Conservation (phyloP, 2,329 filamentous ascomycete genomes). For the Alternaria angustiovoidea region DNA sequence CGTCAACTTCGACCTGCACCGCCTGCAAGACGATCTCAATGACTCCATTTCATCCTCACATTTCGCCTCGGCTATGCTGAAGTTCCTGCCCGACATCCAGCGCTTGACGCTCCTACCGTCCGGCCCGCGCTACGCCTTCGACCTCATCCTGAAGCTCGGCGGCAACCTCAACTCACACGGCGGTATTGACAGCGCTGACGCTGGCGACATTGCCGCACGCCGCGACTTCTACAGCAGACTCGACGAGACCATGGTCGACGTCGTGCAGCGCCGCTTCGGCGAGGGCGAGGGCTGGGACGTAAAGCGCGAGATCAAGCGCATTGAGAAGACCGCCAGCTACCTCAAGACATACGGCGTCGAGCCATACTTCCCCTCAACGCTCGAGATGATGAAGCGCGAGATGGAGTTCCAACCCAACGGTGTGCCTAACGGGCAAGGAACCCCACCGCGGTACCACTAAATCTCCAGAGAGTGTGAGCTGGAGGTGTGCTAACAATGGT, state of each 20-base stretch:
- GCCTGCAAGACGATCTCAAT: conserved; percentile 64
- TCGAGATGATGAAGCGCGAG: conserved; percentile 59
- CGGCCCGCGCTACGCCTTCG: conserved; percentile 61
- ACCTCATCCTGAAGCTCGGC: conserved; percentile 63
- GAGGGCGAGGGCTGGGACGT: conserved; percentile 63
- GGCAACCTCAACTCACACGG: conserved; percentile 65
- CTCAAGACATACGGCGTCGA: conserved; percentile 62
- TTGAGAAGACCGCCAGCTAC: conserved; percentile 64
- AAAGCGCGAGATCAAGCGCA: conserved; percentile 61
- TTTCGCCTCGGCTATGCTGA: conserved; percentile 63
- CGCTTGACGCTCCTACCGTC: conserved; percentile 59
- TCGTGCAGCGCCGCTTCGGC: conserved; percentile 60
- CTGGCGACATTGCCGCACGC: conserved; percentile 58
- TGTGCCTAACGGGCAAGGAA: conserved; percentile 38
- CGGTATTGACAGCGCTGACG: conserved; percentile 59
- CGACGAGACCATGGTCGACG: conserved; percentile 61
- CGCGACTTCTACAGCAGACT: conserved; percentile 60
- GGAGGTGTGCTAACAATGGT: conserved; percentile 20
- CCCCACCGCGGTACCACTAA: conserved; percentile 50
- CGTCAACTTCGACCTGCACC: conserved; percentile 65
- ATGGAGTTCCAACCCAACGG: conserved; percentile 45
- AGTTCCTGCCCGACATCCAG: conserved; percentile 63
- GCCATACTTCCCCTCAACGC: conserved; percentile 61
- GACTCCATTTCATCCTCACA: conserved; percentile 62
- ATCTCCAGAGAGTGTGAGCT: conserved; percentile 22